These are phyloP conservation scores for Rhodomyrtus psidioides DNA, from an alignment of 441 rosid genomes.

Conservation along the genomic window DNA sequence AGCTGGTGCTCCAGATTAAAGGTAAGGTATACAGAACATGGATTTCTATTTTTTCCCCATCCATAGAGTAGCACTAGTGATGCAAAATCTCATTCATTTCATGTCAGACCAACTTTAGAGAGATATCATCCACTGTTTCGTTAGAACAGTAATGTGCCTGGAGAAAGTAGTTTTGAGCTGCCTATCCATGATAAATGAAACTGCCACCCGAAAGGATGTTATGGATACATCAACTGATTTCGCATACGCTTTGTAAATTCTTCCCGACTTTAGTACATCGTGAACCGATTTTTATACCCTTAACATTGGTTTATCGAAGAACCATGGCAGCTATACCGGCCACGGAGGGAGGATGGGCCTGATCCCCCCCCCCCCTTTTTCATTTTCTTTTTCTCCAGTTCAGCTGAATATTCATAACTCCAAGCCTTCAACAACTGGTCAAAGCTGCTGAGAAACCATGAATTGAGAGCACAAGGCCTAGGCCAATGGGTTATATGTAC, in stretches of 20 bases:
- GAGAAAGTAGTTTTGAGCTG: not conserved
- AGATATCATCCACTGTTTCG: not conserved
- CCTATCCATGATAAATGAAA: not conserved
- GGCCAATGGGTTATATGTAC: not conserved
- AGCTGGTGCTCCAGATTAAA: not conserved
- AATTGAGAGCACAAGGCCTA: not conserved
- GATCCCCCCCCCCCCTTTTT: not conserved
- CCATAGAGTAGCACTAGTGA: not conserved
- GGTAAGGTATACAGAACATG: not conserved
- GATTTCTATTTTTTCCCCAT: not conserved
- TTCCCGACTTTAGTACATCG: not conserved
- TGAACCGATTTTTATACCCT: not conserved
- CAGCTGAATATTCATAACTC: not conserved
- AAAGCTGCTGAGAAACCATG: not conserved
- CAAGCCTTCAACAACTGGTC: not conserved
- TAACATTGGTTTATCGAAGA: not conserved
- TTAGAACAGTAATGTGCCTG: not conserved
- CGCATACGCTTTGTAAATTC: not conserved
- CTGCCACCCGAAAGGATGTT: not conserved
- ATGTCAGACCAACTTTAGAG: not conserved
- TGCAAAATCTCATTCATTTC: not conserved
- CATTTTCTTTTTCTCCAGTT: not conserved
- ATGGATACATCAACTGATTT: not conserved
- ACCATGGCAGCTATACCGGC: not conserved
- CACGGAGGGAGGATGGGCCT: not conserved